Percentiles rank a stretch among this genome's conserved stretches.
These are phyloP conservation scores for Tulasnella sp. DNA, from an alignment of 768 basidiomycete species.

Conservation along the genomic window DNA sequence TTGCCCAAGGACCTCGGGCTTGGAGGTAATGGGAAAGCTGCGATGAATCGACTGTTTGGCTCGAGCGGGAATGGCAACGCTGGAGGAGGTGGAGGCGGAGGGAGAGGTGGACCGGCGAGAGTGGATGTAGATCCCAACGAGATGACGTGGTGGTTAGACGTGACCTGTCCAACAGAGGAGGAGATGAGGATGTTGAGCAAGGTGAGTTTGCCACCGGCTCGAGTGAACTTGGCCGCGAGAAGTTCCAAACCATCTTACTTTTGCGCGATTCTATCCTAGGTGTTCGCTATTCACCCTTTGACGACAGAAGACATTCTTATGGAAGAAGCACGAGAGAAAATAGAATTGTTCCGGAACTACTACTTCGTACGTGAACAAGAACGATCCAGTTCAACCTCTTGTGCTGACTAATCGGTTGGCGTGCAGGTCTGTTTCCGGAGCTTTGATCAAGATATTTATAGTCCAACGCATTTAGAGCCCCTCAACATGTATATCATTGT, in stretches of 20 bases:
- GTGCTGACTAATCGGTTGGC: not conserved
- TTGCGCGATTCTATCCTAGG: conserved; percentile 52
- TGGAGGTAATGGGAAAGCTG: not conserved
- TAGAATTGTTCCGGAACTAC: conserved; percentile 97
- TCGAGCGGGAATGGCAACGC: conserved; percentile 30
- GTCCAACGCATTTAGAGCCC: conserved; percentile 95
- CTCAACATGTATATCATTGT: conserved; percentile 99
- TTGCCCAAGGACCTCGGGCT: conserved; percentile 27
- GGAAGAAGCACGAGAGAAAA: conserved; percentile 99
- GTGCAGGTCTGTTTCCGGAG: conserved; percentile 86
- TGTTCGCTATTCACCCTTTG: conserved; percentile 94
- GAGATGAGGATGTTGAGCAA: conserved; percentile 98
- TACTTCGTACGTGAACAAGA: conserved; percentile 61
- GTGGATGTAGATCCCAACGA: conserved; percentile 61
- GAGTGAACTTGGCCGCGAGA: not conserved
- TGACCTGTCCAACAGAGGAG: conserved; percentile 91
- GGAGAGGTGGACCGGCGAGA: conserved; percentile 17
- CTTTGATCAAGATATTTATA: conserved; percentile 98
- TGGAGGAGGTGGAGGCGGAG: conserved; percentile 35
- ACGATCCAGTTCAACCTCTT: not conserved
- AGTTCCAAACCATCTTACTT: not conserved
- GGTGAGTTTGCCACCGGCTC: conserved; percentile 44
- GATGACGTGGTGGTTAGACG: conserved; percentile 97
- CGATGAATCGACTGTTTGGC: conserved; percentile 26
- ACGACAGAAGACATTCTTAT: conserved; percentile 99